phyloP scores from a whole-genome alignment of 2,329 filamentous ascomycete genomes.

The Coniochaeta prunicola region DNA sequence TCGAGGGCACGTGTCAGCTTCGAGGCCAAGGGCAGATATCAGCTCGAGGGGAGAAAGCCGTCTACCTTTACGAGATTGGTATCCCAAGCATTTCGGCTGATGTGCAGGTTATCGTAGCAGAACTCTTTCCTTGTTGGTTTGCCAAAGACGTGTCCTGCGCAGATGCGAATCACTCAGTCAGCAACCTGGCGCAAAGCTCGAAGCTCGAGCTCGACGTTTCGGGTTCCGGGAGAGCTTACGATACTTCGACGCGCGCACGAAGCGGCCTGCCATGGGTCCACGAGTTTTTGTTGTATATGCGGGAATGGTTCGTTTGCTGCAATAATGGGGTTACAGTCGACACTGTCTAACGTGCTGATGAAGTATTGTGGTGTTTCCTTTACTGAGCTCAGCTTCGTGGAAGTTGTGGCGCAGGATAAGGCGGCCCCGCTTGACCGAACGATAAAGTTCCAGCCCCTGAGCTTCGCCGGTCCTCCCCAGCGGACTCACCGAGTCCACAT shows the following conservation, averaged over 20 bases:
- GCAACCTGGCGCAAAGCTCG: constrained; percentile 10
- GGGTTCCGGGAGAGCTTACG: constrained; percentile 37
- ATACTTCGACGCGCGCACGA: constrained; percentile 63
- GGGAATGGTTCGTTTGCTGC: too few relatives aligned
- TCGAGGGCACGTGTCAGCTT: constrained; percentile 9
- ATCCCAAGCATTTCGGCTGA: constrained; percentile 98
- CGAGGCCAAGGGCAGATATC: neutral
- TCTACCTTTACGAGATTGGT: constrained; percentile 94
- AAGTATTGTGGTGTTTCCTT: neutral
- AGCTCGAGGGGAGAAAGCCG: neutral
- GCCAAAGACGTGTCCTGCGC: constrained; percentile 91
- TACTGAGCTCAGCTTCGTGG: neutral
- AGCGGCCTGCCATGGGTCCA: constrained; percentile 50
- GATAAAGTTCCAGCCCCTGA: constrained; percentile 1
- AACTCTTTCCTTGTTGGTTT: constrained; percentile 92
- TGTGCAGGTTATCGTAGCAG: constrained; percentile 96
- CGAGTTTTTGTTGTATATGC: neutral
- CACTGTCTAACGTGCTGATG: too few relatives aligned
- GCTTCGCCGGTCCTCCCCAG: neutral
- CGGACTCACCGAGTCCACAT: neutral
- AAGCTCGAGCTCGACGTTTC: neutral
- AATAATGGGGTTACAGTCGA: too few relatives aligned
- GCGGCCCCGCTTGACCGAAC: neutral
- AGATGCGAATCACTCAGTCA: constrained; percentile 13
- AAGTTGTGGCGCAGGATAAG: neutral